Evolutionary conservation across 2,329 filamentous ascomycete species (phyloP).

Genomic region (Aspergillus novoparasiticus): DNA sequence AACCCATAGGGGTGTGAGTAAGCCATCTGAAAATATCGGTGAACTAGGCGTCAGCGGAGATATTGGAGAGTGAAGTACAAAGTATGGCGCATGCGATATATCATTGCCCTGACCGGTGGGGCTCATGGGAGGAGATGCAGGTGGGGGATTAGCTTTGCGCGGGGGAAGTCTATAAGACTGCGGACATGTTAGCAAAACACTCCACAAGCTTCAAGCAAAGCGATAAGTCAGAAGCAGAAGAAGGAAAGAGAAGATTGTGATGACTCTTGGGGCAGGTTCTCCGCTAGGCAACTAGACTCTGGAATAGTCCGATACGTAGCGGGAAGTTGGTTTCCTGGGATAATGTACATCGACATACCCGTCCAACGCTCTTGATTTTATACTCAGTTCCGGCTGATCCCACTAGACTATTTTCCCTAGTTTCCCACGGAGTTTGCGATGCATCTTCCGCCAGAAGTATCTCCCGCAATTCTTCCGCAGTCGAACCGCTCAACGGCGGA

Average conservation of each 20-base stretch:
- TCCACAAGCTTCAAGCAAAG: not conserved
- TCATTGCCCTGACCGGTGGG: slow-evolving; percentile 50
- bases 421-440: slow-evolving; percentile 67
- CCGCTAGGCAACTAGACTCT: not conserved
- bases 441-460: slow-evolving; percentile 69
- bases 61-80: slow-evolving; percentile 82
- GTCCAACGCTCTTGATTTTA: slow-evolving; percentile 72
- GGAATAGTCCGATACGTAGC: not conserved
- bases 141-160: slow-evolving; percentile 63
- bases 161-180: slow-evolving; percentile 61
- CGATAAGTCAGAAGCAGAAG: not conserved
- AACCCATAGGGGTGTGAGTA: slow-evolving; percentile 81
- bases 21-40: slow-evolving; percentile 82
- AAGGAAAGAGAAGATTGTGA: not conserved
- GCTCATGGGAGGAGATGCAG: slow-evolving; percentile 52
- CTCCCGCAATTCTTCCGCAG: slow-evolving; percentile 65
- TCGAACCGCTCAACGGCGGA: slow-evolving; percentile 65
- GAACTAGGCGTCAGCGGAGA: slow-evolving; percentile 87
- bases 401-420: slow-evolving; percentile 51
- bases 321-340: not conserved
- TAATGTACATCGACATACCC: slow-evolving; percentile 62
- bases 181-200: slow-evolving; percentile 20
- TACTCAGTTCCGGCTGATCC: slow-evolving; percentile 59
- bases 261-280: not conserved
- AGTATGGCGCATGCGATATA: slow-evolving; percentile 50